A percentile compares a stretch with the other conserved stretches of the same genome.
Conservation (phyloP, 768 basidiomycete species). For the Pisolithus orientalis region DNA sequence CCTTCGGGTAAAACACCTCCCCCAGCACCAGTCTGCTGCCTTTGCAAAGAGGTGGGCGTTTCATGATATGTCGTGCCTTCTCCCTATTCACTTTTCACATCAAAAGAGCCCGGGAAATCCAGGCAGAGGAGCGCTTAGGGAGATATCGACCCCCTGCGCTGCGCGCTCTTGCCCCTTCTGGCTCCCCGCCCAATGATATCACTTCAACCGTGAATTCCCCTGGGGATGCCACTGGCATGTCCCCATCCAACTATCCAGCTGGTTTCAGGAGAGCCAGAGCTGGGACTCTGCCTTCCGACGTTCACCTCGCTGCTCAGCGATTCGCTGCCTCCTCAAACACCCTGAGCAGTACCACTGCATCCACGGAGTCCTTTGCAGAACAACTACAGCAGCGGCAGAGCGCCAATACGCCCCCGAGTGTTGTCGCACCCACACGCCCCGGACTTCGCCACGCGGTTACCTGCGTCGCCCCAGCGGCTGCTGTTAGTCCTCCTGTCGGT, state of each 20-base stretch:
- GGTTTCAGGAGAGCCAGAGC: constrained; percentile 94
- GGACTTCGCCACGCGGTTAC: constrained; percentile 70
- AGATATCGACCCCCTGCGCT: constrained; percentile 82
- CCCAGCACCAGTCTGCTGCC: constrained; percentile 83
- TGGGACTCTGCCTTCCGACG: constrained; percentile 94
- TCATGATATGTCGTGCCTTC: constrained; percentile 9
- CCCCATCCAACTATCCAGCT: constrained; percentile 73
- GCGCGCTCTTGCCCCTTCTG: constrained; percentile 57
- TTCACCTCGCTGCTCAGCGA: constrained; percentile 80
- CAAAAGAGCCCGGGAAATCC: constrained; percentile 76
- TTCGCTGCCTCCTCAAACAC: constrained; percentile 65
- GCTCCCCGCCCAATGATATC: constrained; percentile 67
- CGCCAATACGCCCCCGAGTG: constrained; percentile 32
- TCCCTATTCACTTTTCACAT: constrained; percentile 10
- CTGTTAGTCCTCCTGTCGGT: constrained; percentile 30
- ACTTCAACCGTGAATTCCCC: constrained; percentile 52
- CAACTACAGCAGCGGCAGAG: constrained; percentile 35
- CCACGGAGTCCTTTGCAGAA: constrained; percentile 44
- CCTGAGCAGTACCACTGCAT: constrained; percentile 42
- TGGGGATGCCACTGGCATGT: constrained; percentile 50
- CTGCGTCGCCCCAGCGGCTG: constrained; percentile 50
- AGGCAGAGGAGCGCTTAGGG: constrained; percentile 64
- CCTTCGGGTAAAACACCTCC: constrained; percentile 87
- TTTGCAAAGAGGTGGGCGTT: constrained; percentile 72
- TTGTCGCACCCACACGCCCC: constrained; percentile 50